Evolutionary conservation across 2,329 filamentous ascomycete genomes (phyloP).

Genomic region (Ascochyta lentis): DNA sequence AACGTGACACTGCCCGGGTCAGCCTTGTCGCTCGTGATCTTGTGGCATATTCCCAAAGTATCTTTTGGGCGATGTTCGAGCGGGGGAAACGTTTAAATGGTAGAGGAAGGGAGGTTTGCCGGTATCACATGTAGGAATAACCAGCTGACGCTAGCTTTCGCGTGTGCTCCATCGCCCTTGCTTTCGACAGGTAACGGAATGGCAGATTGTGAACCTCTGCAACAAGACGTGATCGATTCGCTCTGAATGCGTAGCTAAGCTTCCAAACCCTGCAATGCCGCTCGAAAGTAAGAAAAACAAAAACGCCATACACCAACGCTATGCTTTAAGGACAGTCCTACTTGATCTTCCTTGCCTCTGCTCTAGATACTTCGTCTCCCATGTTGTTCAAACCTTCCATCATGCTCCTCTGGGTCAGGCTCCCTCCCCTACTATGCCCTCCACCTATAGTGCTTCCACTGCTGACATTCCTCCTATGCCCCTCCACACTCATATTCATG

Average conservation of each 20-base stretch:
- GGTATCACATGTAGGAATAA: neutral
- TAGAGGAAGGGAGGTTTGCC: neutral
- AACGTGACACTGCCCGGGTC: slow-evolving; percentile 1
- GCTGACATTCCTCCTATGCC: slow-evolving; percentile 28
- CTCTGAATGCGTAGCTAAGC: neutral
- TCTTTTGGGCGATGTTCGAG: neutral
- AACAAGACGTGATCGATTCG: slow-evolving; percentile 1
- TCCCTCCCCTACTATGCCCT: slow-evolving; percentile 10
- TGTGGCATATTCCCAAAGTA: neutral
- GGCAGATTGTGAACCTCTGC: neutral
- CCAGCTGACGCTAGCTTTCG: neutral
- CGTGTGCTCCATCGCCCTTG: neutral
- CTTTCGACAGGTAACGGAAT: neutral
- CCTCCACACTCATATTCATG: slow-evolving; percentile 5
- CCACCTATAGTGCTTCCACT: slow-evolving; percentile 18
- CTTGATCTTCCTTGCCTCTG: slow-evolving; percentile 15
- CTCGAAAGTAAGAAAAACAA: neutral
- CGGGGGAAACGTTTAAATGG: neutral
- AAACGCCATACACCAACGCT: slow-evolving; percentile 7
- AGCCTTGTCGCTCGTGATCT: slow-evolving; percentile 1
- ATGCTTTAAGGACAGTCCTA: slow-evolving; percentile 8
- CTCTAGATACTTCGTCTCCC: slow-evolving; percentile 10
- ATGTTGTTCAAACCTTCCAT: slow-evolving; percentile 2
- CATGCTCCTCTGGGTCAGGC: slow-evolving; percentile 4
- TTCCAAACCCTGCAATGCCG: neutral